Evolutionary conservation across 345 rosid genomes (phyloP).

Genomic region (Gossypium anomalum): DNA sequence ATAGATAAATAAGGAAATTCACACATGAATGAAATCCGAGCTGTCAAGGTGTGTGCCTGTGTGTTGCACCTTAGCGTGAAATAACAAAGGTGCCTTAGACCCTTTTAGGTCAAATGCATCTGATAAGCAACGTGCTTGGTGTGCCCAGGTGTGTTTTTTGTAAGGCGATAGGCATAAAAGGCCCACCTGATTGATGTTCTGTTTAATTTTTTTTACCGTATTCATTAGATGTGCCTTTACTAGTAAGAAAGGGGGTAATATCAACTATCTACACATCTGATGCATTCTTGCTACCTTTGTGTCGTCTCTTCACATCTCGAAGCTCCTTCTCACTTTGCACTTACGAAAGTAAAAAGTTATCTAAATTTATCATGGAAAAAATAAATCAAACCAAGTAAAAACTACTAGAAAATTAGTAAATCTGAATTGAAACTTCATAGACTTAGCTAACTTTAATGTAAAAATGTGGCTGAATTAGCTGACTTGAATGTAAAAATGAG

Average conservation of each 20-base stretch:
- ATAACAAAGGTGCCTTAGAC: not conserved
- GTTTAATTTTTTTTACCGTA: not conserved
- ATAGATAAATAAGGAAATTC: too few species aligned
- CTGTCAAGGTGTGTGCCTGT: not conserved
- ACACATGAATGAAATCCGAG: not conserved
- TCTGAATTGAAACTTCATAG: not conserved
- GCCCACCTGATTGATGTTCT: not conserved
- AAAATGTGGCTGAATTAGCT: not conserved
- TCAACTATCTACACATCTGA: not conserved
- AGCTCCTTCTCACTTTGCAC: not conserved
- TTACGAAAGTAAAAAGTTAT: not conserved
- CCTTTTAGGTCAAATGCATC: not conserved
- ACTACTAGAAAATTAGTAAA: not conserved
- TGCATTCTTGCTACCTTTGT: not conserved
- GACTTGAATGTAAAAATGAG: too few species aligned
- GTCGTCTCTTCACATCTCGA: not conserved
- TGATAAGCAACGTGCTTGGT: not conserved
- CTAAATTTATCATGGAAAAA: not conserved
- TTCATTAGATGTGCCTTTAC: not conserved
- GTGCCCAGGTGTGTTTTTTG: too few species aligned
- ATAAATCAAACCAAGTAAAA: not conserved
- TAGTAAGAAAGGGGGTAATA: not conserved
- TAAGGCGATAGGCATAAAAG: not conserved
- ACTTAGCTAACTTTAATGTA: not conserved
- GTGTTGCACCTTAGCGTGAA: not conserved